Evolutionary conservation across 78 protist species (phyloP), one percentile per base, ranked within the genome.

Genomic region (Dictyostelium intermedium): DNA sequence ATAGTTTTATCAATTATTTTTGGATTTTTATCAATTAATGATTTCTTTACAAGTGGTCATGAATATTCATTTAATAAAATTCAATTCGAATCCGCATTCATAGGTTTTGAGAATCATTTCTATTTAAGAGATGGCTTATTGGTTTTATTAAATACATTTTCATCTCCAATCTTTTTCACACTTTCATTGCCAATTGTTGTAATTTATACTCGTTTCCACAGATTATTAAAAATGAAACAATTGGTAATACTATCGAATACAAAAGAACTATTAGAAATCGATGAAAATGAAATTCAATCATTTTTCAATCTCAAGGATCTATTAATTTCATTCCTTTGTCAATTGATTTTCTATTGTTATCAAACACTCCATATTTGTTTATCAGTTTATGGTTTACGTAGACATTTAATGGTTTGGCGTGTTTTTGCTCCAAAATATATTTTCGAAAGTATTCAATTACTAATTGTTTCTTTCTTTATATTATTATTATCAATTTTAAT

Each of bases 341-440:
- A 30, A 27, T 18, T 93, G 9, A 0, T 79, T 11, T 83, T 89
- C 50, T 95, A 82, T 82, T 30, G 50, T 1, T 82, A 32, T 82
- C 78, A 86, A 47, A 74, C 92, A 16, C 23, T 87, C 9, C 32
- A 41, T 9, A 80, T 91, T 14, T 85, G 79, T 60, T 23, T 87
- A 5, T 45, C 70, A 32, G 93, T 95, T 32, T 89, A 81, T 39
- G 27, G 34, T 45, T 80, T 87, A 13, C 9, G 98, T 34, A 27
- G 98, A n/a, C 98, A 97, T 56, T 84, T 97, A 61, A 96, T 97
- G 97, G 98, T 96, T n/a, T 97, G 98, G 98, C 45, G 96, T 25
- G 93, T 97, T 27, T 97, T 97, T 79, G 95, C 97, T 32, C 98
- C 98, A 34, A 85, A 85, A 84, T 82, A 91, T 27, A 34, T 95